These are phyloP conservation scores for Neurospora sp. DNA, from an alignment of 495 filamentous ascomycete species.

Conservation along the genomic window DNA sequence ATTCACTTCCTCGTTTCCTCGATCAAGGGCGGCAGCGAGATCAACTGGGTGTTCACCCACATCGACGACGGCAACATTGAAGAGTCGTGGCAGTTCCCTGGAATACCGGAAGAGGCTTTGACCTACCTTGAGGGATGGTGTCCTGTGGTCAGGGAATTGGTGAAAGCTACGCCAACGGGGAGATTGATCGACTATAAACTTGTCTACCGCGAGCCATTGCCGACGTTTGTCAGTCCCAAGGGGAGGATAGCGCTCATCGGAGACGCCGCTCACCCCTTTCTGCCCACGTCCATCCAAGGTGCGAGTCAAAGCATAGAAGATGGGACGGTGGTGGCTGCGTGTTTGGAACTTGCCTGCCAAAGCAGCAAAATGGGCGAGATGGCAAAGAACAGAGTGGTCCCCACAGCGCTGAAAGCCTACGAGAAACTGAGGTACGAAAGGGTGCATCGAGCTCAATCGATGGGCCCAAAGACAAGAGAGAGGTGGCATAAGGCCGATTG, in stretches of 20 bases:
- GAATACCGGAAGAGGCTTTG: slow-evolving; percentile 49
- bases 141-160: slow-evolving; percentile 46
- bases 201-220: slow-evolving; percentile 58
- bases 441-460: slow-evolving; percentile 47
- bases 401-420: slow-evolving; percentile 35
- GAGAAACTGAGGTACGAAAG: slow-evolving; percentile 44
- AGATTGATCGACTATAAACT: slow-evolving; percentile 62
- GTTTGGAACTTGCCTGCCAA: slow-evolving; percentile 37
- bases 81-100: slow-evolving; percentile 56
- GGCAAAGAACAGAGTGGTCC: slow-evolving; percentile 12
- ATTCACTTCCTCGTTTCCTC: slow-evolving; percentile 55
- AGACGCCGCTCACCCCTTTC: slow-evolving; percentile 64
- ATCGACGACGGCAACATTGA: slow-evolving; percentile 36
- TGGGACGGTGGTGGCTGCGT: slow-evolving; percentile 54
- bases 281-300: slow-evolving; percentile 63
- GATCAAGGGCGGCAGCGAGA: slow-evolving; percentile 52
- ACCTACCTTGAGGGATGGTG: slow-evolving; percentile 56
- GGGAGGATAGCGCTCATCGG: slow-evolving; percentile 55
- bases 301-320: slow-evolving; percentile 66
- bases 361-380: background rate
- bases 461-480: slow-evolving; percentile 47
- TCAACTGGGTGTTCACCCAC: slow-evolving; percentile 65
- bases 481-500: slow-evolving; percentile 55
- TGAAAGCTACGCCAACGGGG: slow-evolving; percentile 48
- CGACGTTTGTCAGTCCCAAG: slow-evolving; percentile 51